Conservation (phyloP, 305 asterid genomes). For the Caryopteris hybrid region DNA sequence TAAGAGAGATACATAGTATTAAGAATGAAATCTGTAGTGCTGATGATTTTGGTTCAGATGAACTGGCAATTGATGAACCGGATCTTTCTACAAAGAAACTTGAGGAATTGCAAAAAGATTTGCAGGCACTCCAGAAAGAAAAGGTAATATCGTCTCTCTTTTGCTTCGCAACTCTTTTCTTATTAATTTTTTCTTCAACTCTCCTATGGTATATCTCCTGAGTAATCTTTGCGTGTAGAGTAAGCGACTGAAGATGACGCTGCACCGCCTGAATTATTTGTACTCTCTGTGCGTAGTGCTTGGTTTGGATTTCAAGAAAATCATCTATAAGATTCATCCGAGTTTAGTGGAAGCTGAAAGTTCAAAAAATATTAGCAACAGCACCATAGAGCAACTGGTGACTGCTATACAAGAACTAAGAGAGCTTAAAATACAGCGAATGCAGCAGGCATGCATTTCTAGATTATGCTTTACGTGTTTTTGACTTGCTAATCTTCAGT, state of each 20-base stretch:
- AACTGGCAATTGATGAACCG: constrained; percentile 43
- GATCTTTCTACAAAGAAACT: constrained; percentile 76
- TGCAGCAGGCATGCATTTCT: constrained; percentile 57
- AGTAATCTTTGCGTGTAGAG: constrained; percentile 40
- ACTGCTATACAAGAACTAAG: constrained; percentile 48
- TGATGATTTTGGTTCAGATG: constrained; percentile 26
- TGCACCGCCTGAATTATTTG: constrained; percentile 52
- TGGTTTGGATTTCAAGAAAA: constrained; percentile 71
- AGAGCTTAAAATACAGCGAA: constrained; percentile 69
- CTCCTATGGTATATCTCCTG: constrained; percentile 8
- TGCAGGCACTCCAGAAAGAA: constrained; percentile 70
- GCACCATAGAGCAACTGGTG: constrained; percentile 52
- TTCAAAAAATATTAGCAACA: constrained; percentile 48
- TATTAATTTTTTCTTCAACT: neutral
- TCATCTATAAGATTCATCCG: constrained; percentile 63
- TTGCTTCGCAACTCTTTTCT: neutral
- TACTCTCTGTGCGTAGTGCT: constrained; percentile 76
- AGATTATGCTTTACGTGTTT: neutral
- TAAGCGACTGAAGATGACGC: constrained; percentile 67
- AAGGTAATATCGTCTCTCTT: constrained; percentile 44
- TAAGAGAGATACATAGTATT: constrained; percentile 52
- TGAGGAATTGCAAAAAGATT: constrained; percentile 62
- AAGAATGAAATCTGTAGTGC: constrained; percentile 51
- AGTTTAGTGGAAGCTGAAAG: constrained; percentile 65
- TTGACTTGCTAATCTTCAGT: neutral